Base-by-base conservation (phyloP, 306 rosid genomes). In the Neltuma alba region DNA sequence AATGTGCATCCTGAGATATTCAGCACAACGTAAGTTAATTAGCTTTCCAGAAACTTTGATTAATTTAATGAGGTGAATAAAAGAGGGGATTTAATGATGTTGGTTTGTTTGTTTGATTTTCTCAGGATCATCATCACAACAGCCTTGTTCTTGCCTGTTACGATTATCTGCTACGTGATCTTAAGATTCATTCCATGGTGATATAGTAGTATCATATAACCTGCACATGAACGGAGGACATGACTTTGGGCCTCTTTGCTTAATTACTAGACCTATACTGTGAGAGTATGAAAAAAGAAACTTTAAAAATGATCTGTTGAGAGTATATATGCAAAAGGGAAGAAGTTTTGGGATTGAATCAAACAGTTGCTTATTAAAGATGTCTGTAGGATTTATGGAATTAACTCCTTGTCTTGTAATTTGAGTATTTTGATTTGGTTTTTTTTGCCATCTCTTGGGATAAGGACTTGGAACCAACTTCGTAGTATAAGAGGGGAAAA, bases 21-120 rank as follows among this genome's bases (percentile, higher is more conserved):
- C 23, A 68, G 84, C 76, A 75, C 76, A 18, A 68, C 80, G 84
- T 74, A 55, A 75, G 84, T 75, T 79, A 15, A 16, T 57, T 8
- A 55, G 28, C 2, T 10, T 10, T 67, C 41, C 16, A 31, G 54
- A 48, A 1, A 34, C 52, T 36, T 12, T 9, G 2, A 21, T 5
- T n/a, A 38, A 38, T 27, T 21, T 50, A n/a, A 52, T 52, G 11
- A n/a, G 1, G 16, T 6, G 13, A 25, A 41, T 14, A 5, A 2
- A 10, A 30, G 7, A 47, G 37, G 11, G 16, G 5, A 40, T 34
- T 37, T 4, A 33, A 5, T 57, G 25, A 36, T 61, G 38, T 1
- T 79, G 18, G 25, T 79, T 38, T 60, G 44, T 79, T 38, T 60
- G 44, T 37, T 68, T 58, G 23, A 38, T 28, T 65, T 45, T 61